phyloP scores from a whole-genome alignment of 257 asterid genomes.

The Gardenia jasminoides region DNA sequence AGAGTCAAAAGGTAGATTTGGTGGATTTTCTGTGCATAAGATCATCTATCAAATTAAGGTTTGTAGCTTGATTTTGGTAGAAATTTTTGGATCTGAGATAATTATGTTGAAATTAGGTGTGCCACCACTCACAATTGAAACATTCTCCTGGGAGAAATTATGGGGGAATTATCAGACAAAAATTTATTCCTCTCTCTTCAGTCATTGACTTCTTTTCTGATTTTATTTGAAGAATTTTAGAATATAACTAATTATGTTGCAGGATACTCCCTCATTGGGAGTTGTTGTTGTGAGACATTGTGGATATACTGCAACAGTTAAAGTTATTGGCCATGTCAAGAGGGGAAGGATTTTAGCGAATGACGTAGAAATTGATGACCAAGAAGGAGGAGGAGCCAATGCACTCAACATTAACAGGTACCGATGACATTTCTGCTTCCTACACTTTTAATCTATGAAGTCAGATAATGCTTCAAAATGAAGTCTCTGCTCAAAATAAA shows the following conservation, averaged over 20 bases:
- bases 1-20: neutral
- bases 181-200: neutral
- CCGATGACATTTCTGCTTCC: slow-evolving; percentile 20
- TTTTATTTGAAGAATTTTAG: neutral
- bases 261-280: slow-evolving; percentile 88
- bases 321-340: slow-evolving; percentile 62
- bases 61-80: neutral
- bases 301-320: slow-evolving; percentile 82
- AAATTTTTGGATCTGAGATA: slow-evolving; percentile 3
- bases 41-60: neutral
- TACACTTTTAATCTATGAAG: neutral
- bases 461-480: neutral
- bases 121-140: neutral
- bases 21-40: neutral
- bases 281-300: slow-evolving; percentile 70
- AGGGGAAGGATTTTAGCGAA: slow-evolving; percentile 43
- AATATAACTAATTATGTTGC: slow-evolving; percentile 18
- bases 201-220: neutral
- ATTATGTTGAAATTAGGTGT: neutral
- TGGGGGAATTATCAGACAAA: neutral
- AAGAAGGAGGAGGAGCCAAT: slow-evolving; percentile 91
- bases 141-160: neutral
- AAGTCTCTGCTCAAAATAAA: neutral
- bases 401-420: slow-evolving; percentile 94
- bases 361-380: slow-evolving; percentile 71